These are phyloP conservation scores for Fusarium drepaniforme DNA, from an alignment of 2,329 filamentous ascomycete species.

Conservation along the genomic window DNA sequence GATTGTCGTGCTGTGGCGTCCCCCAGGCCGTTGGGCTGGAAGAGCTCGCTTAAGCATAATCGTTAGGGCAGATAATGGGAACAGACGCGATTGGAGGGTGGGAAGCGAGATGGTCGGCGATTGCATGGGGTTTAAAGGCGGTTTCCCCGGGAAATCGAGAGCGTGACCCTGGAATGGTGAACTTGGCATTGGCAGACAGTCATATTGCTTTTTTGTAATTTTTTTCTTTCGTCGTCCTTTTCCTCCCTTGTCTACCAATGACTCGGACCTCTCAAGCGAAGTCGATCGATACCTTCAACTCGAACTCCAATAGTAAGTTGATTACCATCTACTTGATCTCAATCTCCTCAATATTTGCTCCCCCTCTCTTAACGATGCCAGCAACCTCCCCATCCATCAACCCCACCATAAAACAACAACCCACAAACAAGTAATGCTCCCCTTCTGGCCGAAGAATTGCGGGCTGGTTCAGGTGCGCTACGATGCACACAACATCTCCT, in stretches of 20 bases:
- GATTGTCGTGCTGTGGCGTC: not conserved
- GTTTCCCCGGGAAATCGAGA: not conserved
- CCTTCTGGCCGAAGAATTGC: not conserved
- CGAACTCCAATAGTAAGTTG: not conserved
- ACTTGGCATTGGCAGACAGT: not conserved
- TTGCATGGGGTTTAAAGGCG: not conserved
- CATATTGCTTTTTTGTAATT: not conserved
- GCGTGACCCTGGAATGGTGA: not conserved
- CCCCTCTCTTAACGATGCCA: not conserved
- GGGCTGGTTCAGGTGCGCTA: accelerated
- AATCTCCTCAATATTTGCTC: not conserved
- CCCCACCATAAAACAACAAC: not conserved
- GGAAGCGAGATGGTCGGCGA: not conserved
- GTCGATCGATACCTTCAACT: not conserved
- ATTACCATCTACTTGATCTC: not conserved
- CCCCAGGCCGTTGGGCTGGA: not conserved
- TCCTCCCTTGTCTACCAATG: too few relatives aligned
- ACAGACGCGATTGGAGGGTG: not conserved
- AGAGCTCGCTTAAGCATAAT: not conserved
- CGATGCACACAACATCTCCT: not conserved
- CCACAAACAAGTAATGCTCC: not conserved
- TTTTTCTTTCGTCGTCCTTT: too few relatives aligned
- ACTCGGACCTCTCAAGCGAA: too few relatives aligned
- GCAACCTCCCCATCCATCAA: not conserved
- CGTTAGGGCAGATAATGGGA: not conserved